These are phyloP conservation scores for Nakazawaea molendinolei DNA, from an alignment of 805 yeast genomes.

Conservation along the genomic window DNA sequence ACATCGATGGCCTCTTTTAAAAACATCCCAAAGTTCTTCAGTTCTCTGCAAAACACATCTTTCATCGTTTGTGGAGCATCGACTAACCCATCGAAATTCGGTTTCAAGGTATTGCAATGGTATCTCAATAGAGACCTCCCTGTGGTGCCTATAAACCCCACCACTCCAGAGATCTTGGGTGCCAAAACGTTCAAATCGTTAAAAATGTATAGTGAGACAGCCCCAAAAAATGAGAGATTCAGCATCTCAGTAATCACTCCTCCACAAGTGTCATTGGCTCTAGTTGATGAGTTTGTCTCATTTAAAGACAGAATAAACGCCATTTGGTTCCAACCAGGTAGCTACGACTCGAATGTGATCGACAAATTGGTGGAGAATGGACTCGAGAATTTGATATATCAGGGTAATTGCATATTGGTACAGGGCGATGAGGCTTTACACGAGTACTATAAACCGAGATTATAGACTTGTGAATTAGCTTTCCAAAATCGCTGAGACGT, in stretches of 20 bases:
- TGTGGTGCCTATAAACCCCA: conserved; percentile 63
- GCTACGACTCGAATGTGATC: conserved; percentile 49
- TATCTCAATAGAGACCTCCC: conserved; percentile 49
- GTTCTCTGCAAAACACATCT: conserved; percentile 15
- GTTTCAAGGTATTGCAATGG: conserved; percentile 66
- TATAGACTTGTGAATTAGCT: not conserved
- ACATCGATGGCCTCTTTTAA: conserved; percentile 7
- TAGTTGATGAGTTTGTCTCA: conserved; percentile 31
- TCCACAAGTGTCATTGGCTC: conserved; percentile 48
- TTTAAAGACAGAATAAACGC: conserved; percentile 35
- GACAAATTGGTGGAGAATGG: conserved; percentile 26
- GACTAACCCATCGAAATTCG: conserved; percentile 55
- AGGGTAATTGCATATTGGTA: conserved; percentile 67
- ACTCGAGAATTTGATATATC: conserved; percentile 30
- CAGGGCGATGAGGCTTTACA: conserved; percentile 47
- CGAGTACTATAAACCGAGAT: conserved; percentile 1
- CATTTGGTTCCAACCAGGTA: conserved; percentile 83
- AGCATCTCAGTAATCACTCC: conserved; percentile 73
- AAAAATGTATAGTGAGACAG: conserved; percentile 20
- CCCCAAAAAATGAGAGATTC: conserved; percentile 31
- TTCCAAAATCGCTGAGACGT: too few species aligned
- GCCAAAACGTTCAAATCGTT: conserved; percentile 12
- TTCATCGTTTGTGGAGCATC: conserved; percentile 74
- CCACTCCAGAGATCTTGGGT: conserved; percentile 32
- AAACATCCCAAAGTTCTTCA: conserved; percentile 6